These are phyloP conservation scores for Rhododendron mucronatum DNA, from an alignment of 148 eudicot species.

Conservation along the genomic window DNA sequence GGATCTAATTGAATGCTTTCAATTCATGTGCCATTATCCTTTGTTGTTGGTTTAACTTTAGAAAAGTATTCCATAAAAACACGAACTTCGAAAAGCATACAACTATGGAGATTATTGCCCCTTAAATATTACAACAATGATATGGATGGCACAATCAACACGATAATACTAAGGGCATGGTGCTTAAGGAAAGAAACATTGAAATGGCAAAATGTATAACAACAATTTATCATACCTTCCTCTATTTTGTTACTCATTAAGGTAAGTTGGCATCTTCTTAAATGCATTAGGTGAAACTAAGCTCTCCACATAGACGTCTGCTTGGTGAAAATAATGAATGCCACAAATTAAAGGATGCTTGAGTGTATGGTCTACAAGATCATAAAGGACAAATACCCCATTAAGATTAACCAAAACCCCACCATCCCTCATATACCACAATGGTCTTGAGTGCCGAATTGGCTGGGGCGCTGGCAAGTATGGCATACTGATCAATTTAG, in stretches of 20 bases:
- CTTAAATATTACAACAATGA: neutral
- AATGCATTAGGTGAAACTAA: neutral
- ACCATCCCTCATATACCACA: neutral
- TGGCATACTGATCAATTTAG: neutral
- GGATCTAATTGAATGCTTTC: neutral
- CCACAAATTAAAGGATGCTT: neutral
- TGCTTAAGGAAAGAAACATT: neutral
- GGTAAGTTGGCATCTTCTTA: neutral
- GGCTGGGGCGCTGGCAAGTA: neutral
- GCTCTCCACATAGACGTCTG: neutral
- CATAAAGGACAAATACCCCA: slow-evolving; percentile 1
- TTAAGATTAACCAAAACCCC: neutral
- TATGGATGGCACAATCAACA: neutral
- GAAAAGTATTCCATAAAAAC: neutral
- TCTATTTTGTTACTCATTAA: neutral
- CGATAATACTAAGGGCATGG: neutral
- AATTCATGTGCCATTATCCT: neutral
- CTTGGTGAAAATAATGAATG: neutral
- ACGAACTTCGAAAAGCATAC: neutral
- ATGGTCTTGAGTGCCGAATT: neutral
- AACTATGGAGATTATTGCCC: neutral
- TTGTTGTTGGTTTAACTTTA: neutral
- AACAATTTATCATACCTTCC: neutral
- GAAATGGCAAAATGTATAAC: neutral
- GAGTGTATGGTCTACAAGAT: neutral